These are phyloP conservation scores for Paramecium primaurelia DNA, from an alignment of 73 alveolate species.

Conservation along the genomic window DNA sequence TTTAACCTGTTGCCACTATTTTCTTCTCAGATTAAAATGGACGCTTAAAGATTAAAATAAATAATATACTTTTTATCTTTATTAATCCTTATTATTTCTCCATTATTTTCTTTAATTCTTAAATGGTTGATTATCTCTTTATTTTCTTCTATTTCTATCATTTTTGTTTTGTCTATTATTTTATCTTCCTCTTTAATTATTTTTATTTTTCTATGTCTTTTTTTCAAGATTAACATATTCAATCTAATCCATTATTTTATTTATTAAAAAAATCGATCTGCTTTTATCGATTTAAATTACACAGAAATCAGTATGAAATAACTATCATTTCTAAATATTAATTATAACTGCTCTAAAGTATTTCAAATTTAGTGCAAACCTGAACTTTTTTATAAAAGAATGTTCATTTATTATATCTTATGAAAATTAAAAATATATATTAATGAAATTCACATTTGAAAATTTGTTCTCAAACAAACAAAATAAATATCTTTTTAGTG, in stretches of 20 bases:
- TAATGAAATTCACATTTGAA: not conserved
- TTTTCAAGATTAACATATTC: constrained; percentile 18
- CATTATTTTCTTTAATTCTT: not conserved
- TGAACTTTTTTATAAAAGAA: not conserved
- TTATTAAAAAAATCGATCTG: not conserved
- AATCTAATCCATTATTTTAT: not conserved
- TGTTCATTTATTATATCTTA: not conserved
- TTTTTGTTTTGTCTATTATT: not conserved
- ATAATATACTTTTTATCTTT: not conserved
- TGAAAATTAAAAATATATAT: not conserved
- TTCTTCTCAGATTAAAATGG: not conserved
- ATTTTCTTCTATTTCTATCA: not conserved
- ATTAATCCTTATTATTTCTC: not conserved
- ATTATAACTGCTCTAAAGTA: not conserved
- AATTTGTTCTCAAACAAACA: not conserved
- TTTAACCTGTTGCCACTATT: not conserved
- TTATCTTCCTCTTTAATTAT: not conserved
- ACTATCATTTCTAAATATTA: not conserved
- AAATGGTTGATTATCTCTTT: not conserved
- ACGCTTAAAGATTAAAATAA: not conserved
- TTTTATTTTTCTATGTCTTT: not conserved
- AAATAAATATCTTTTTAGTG: not conserved
- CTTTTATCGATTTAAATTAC: not conserved
- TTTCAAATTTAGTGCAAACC: not conserved
- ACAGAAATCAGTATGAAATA: not conserved